Evolutionary conservation across 345 rosid genomes (phyloP), one percentile per base, ranked within the genome.

Genomic region (Turritis glabra): DNA sequence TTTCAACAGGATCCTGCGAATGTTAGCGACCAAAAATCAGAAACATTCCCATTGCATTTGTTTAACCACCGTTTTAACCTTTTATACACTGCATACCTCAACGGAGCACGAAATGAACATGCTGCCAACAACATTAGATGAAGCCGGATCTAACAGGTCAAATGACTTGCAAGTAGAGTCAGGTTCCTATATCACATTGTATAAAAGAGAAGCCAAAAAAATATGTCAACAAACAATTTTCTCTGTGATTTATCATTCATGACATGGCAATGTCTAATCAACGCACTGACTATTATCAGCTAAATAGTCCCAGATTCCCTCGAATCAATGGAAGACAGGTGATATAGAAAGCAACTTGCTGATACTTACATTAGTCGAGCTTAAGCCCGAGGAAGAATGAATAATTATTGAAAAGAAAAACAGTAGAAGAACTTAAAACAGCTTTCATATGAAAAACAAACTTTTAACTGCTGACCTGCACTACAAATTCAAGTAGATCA

Each of bases 1-100:
- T 89, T 81, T 91, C 98, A 44, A 86, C 46, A 61, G 96, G 98
- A 81, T 94, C 98, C 98, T 91, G 87, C 51, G 22, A 75, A 63
- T 32, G 32, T 41, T 67, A 78, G 62, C 47, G 56, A 62, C 40
- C 53, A 65, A 38, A 77, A 25, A 70, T 77, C 53, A 80, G 65
- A 80, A 56, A 38, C 64, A 62, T 22, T 53, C 37, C 29, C 52
- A 33, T 63, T 25, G 30, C 33, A 58, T 30, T 38, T 29, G 3
- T 51, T 38, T 19, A 61, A 10, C 25, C 15, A 25, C 19, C 29
- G 18, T 2, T 21, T 27, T 1, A 41, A 53, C 5, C 2, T 35
- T 47, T 46, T 63, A 47, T 59, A 69, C 29, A 43, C 4, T 61
- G 53, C 86, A 71, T 55, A 94, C 98, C 98, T 94, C 97, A 77